Evolutionary conservation across 306 rosid genomes (phyloP), one percentile per base, ranked within the genome.

Genomic region (Mucuna pruriens): DNA sequence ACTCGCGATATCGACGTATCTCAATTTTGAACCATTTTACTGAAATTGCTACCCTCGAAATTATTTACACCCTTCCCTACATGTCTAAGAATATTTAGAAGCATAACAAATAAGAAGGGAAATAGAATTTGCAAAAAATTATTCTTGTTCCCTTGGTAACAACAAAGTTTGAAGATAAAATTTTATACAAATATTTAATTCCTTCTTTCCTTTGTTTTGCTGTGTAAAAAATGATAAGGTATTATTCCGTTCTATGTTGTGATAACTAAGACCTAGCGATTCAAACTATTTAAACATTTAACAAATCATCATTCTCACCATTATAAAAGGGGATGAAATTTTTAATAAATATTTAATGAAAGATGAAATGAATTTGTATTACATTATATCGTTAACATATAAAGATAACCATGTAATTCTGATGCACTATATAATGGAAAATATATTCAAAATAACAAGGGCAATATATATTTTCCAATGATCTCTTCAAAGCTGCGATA

Each of bases 401-500:
- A 17, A 16, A 13, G 6, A 12, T 2, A 38, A n/a, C 25, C 23
- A 9, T 23, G 16, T 40, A 69, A 40, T 44, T n/a, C 11, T 16
- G 23, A 49, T 44, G 49, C n/a, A 19, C 31, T n/a, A 65, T 9
- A 49, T 20, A 34, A 26, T n/a, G 44, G 23, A 34, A 51, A 49
- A 51, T 17, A 33, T 26, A 29, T 29, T 29, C 2, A 13, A 51
- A n/a, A 20, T 22, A 57, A 25, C 10, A 4, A 9, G 11, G 9
- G 13, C 3, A 29, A 45, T n/a, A n/a, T n/a, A n/a, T n/a, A n/a
- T 13, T 36, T 36, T 10, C n/a, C 2, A 11, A 13, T 11, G 51
- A 31, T 78, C 75, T 51, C 46, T 67, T 52, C 0, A 51, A 66
- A 44, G 39, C n/a, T 66, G 39, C 39, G 68, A 23, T n/a, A n/a